Evolutionary conservation across 192 early-diverging fungal genomes (phyloP).

Genomic region (Cetraspora pellucida): DNA sequence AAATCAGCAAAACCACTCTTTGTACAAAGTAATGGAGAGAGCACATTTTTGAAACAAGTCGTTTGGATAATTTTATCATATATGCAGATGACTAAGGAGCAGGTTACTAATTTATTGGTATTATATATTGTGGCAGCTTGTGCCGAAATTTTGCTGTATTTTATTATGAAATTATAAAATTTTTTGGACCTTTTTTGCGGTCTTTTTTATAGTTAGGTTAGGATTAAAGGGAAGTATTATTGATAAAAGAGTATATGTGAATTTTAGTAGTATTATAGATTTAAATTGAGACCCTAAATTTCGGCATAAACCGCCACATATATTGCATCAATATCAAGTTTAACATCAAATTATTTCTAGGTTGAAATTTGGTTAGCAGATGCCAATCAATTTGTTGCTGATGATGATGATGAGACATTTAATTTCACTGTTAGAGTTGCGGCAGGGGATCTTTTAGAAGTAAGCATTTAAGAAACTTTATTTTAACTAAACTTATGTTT

Average conservation of each 20-base stretch:
- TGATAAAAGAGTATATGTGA: no score
- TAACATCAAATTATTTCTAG: constrained; percentile 37
- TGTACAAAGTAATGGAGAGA: constrained; percentile 44
- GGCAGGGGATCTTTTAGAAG: constrained; percentile 72
- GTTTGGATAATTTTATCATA: constrained; percentile 64
- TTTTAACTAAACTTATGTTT: background rate
- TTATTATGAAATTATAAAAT: no score
- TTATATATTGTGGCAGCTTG: no score
- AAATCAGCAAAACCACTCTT: constrained; percentile 58
- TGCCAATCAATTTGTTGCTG: constrained; percentile 86
- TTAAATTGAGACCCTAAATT: no score
- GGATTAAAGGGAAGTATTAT: no score
- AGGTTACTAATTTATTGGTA: constrained; percentile 33
- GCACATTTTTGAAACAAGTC: constrained; percentile 57
- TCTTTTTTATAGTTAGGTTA: no score
- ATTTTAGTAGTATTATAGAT: no score
- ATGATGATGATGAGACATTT: constrained; percentile 87
- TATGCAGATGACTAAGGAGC: constrained; percentile 81
- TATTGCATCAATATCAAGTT: background rate
- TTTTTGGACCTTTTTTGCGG: no score
- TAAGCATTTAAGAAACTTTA: constrained; percentile 31
- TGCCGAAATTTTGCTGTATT: no score
- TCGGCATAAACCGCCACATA: no score
- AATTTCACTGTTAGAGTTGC: constrained; percentile 87
- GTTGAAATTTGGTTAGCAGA: constrained; percentile 81